Conservation (phyloP, 306 rosid genomes). For the Cajanus cajan region DNA sequence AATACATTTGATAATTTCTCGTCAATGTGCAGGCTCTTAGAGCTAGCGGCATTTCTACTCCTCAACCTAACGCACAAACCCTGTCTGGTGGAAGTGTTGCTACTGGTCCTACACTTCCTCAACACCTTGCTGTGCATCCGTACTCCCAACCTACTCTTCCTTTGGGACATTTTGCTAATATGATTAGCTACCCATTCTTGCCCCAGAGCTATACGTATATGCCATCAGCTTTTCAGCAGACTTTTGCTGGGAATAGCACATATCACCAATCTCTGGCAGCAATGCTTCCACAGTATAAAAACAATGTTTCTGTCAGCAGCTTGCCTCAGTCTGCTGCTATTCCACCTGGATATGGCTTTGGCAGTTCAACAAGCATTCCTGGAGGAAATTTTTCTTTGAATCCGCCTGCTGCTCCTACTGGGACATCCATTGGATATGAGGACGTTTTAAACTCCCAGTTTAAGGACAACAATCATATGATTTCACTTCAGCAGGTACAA, state of each 20-base stretch:
- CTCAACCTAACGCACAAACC: constrained; percentile 62
- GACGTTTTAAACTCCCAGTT: constrained; percentile 70
- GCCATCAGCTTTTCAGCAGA: constrained; percentile 90
- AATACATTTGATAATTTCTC: constrained; percentile 13
- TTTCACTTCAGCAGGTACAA: constrained; percentile 81
- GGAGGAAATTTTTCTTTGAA: constrained; percentile 81
- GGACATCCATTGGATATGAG: constrained; percentile 72
- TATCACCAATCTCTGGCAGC: constrained; percentile 90
- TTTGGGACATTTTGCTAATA: constrained; percentile 75
- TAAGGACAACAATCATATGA: constrained; percentile 69
- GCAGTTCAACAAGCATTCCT: constrained; percentile 72
- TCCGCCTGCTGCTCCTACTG: constrained; percentile 68
- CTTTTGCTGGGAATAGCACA: constrained; percentile 79
- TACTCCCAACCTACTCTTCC: constrained; percentile 84
- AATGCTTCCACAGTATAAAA: constrained; percentile 81
- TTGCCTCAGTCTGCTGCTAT: constrained; percentile 79
- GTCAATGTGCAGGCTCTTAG: constrained; percentile 59
- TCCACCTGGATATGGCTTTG: constrained; percentile 79
- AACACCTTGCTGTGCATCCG: constrained; percentile 79
- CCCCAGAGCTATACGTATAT: constrained; percentile 86
- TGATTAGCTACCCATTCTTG: constrained; percentile 85
- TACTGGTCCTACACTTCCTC: constrained; percentile 75
- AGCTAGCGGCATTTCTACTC: constrained; percentile 56
- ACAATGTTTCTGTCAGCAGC: constrained; percentile 75
- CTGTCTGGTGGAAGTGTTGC: constrained; percentile 62